phyloP scores from a whole-genome alignment of 1,284 basidiomycete genomes.

The Caloboletus inedulis region DNA sequence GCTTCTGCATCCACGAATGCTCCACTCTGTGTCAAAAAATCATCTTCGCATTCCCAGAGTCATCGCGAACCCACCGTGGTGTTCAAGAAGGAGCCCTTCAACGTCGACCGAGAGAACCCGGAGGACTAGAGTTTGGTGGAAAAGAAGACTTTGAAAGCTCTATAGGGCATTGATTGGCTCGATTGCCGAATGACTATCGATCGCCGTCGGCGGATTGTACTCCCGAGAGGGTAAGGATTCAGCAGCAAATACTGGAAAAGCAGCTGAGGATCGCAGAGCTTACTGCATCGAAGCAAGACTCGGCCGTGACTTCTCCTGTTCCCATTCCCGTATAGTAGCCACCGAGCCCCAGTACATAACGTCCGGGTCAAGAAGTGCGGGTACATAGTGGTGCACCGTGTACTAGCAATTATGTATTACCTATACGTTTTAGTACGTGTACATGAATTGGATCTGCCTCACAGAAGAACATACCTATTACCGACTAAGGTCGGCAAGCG shows the following conservation, averaged over 20 bases:
- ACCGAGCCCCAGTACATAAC: background rate
- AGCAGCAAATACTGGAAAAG: slow-evolving; percentile 5
- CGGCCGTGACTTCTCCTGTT: background rate
- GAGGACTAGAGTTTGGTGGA: slow-evolving; percentile 5
- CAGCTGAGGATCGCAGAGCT: slow-evolving; percentile 1
- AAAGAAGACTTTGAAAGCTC: slow-evolving; percentile 1
- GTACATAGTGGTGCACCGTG: too few relatives aligned
- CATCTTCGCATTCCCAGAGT: slow-evolving; percentile 8
- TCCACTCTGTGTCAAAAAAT: slow-evolving; percentile 4
- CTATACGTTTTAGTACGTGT: too few relatives aligned
- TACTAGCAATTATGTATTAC: too few relatives aligned
- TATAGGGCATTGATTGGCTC: slow-evolving; percentile 6
- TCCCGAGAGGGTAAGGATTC: background rate
- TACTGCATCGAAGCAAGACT: background rate
- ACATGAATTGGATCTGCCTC: background rate
- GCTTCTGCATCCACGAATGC: slow-evolving; percentile 2
- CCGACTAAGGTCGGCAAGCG: background rate
- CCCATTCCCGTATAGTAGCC: background rate
- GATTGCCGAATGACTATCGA: slow-evolving; percentile 3
- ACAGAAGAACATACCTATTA: background rate
- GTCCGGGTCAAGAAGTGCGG: background rate
- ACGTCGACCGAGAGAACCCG: slow-evolving; percentile 7
- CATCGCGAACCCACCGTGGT: slow-evolving; percentile 13
- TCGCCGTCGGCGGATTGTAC: slow-evolving; percentile 4
- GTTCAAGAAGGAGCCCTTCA: slow-evolving; percentile 6